phyloP scores from a whole-genome alignment of 257 asterid genomes.

The Nemophila menziesii region DNA sequence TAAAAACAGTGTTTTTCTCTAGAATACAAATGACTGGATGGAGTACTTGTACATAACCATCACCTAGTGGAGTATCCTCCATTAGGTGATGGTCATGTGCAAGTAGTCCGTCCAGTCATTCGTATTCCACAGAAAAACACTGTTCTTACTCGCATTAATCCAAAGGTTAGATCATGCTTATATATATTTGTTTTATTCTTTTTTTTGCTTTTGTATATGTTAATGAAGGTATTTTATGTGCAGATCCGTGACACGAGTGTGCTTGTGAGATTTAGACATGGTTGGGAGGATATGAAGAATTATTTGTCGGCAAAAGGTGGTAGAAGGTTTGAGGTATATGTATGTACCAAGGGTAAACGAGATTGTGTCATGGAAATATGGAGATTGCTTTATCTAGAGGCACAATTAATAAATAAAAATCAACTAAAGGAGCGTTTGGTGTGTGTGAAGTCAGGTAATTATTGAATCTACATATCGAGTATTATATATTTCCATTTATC shows the following conservation, averaged over 20 bases:
- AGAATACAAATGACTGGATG: constrained; percentile 86
- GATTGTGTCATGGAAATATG: constrained; percentile 98
- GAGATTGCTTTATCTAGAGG: constrained; percentile 94
- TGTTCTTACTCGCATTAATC: constrained; percentile 91
- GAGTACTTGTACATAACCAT: constrained; percentile 48
- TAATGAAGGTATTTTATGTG: constrained; percentile 21
- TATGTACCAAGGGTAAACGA: constrained; percentile 98
- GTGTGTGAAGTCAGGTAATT: constrained; percentile 78
- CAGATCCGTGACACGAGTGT: constrained; percentile 97
- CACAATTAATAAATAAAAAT: constrained; percentile 53
- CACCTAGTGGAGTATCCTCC: constrained; percentile 63
- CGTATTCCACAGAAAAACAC: constrained; percentile 76
- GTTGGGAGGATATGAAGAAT: constrained; percentile 88
- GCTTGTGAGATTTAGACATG: constrained; percentile 91
- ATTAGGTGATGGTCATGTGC: constrained; percentile 47
- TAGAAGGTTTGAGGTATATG: constrained; percentile 92
- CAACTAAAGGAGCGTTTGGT: constrained; percentile 76
- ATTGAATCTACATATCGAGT: too few species aligned
- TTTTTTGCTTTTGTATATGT: too few species aligned
- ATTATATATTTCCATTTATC: too few species aligned
- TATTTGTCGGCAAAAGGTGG: constrained; percentile 90
- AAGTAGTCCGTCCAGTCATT: constrained; percentile 74
- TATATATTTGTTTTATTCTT: too few species aligned
- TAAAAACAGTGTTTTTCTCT: constrained; percentile 78
- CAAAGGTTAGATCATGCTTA: constrained; percentile 67